Evolutionary conservation across 768 basidiomycete genomes (phyloP).

Genomic region (Boletus pseudo-olivaceus): DNA sequence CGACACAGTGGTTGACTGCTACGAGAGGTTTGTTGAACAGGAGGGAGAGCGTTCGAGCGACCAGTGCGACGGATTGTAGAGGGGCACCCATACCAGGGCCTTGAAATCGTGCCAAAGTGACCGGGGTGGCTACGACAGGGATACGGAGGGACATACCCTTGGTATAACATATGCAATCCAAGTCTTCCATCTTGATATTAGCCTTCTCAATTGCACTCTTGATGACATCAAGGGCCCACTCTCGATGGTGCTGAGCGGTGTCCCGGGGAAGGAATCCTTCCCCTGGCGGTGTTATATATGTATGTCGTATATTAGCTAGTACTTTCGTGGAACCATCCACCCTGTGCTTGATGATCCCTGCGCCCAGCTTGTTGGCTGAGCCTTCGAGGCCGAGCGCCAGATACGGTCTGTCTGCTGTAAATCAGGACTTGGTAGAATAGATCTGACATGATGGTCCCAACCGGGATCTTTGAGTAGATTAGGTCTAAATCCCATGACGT

Average conservation of each 20-base stretch:
- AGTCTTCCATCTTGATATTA: conserved; percentile 62
- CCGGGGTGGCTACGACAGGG: not conserved
- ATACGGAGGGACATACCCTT: conserved; percentile 61
- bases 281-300: conserved; percentile 98
- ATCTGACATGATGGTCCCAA: conserved; percentile 21
- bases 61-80: conserved; percentile 88
- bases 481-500: conserved; percentile 13
- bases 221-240: conserved; percentile 86
- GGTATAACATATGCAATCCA: conserved; percentile 96
- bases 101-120: conserved; percentile 28
- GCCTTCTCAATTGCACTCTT: conserved; percentile 71
- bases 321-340: conserved; percentile 70
- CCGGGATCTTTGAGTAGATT: conserved; percentile 33
- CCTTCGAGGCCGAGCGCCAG: conserved; percentile 97
- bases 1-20: conserved; percentile 98
- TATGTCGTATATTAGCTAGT: conserved; percentile 91
- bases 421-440: conserved; percentile 10
- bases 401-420: conserved; percentile 53
- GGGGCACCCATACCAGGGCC: conserved; percentile 99
- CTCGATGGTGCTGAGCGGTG: conserved; percentile 92
- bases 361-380: conserved; percentile 96
- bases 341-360: conserved; percentile 84
- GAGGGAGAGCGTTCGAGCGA: conserved; percentile 87
- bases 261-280: conserved; percentile 96
- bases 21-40: conserved; percentile 89